Evolutionary conservation across 768 basidiomycete species (phyloP).

Genomic region (Pleurotus platypus): DNA sequence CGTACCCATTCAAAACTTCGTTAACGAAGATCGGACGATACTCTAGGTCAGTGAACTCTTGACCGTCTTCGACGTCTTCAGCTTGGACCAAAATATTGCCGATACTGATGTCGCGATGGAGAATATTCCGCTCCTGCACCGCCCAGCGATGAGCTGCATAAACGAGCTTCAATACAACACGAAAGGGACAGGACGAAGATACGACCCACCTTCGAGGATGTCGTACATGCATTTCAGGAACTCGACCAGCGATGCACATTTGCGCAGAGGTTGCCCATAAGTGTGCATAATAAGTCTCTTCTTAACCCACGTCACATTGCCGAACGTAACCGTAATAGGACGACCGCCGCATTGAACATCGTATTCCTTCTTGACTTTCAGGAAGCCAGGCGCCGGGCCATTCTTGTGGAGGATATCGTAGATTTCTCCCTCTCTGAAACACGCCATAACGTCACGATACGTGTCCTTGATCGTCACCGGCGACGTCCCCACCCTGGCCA

Average conservation of each 20-base stretch:
- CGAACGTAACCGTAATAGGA: background rate
- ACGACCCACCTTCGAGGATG: conserved; percentile 1
- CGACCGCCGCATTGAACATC: too few relatives aligned
- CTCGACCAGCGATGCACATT: background rate
- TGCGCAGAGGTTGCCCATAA: background rate
- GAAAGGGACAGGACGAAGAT: background rate
- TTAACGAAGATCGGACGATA: conserved; percentile 1
- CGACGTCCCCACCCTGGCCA: background rate
- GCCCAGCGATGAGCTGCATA: conserved; percentile 1
- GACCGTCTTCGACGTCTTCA: background rate
- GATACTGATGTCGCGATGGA: conserved; percentile 3
- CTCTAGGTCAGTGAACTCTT: background rate
- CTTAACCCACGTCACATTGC: background rate
- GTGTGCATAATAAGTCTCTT: background rate
- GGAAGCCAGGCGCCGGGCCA: background rate
- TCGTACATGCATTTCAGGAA: conserved; percentile 7
- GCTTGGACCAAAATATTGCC: background rate
- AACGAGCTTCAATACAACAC: background rate
- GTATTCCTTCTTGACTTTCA: too few relatives aligned
- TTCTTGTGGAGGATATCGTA: conserved; percentile 5
- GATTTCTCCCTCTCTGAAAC: conserved; percentile 1
- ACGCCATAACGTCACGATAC: background rate
- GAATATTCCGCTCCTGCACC: background rate
- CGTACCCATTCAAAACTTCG: background rate
- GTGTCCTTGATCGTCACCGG: conserved; percentile 2